Conservation (phyloP, 805 yeast species). For the Lipomyces lipofer region DNA sequence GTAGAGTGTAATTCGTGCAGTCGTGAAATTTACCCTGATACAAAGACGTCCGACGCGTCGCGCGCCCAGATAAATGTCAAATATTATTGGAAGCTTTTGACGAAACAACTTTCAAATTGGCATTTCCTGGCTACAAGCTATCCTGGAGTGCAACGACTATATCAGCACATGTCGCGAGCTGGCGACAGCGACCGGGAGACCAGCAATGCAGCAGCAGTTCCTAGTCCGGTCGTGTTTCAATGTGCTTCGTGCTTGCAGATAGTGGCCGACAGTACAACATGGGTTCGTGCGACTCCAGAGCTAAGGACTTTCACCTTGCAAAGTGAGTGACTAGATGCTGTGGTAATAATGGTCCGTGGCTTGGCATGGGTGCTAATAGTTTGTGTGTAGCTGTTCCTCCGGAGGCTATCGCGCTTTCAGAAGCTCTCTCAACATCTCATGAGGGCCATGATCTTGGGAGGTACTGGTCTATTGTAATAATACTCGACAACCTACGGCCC, state of each 20-base stretch:
- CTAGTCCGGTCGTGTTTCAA: conserved; percentile 35
- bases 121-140: no score
- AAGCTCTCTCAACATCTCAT: conserved; percentile 18
- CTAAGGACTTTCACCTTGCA: conserved; percentile 32
- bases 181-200: not conserved
- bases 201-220: conserved; percentile 1
- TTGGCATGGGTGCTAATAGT: no score
- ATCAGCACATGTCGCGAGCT: conserved; percentile 3
- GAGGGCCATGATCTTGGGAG: conserved; percentile 31
- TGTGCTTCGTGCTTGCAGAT: conserved; percentile 33
- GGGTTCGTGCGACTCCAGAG: conserved; percentile 33
- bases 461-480: no score
- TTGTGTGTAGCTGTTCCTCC: conserved; percentile 16
- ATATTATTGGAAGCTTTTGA: no score
- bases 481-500: no score
- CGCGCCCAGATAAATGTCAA: no score
- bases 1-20: no score
- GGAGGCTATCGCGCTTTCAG: conserved; percentile 20
- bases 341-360: no score
- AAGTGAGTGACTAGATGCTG: conserved; percentile 16
- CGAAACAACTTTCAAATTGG: no score
- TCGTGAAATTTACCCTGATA: no score
- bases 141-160: no score
- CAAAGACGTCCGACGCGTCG: no score
- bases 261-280: conserved; percentile 34